Evolutionary conservation across 768 basidiomycete species (phyloP).

Genomic region (Botryobasidium botryosum): DNA sequence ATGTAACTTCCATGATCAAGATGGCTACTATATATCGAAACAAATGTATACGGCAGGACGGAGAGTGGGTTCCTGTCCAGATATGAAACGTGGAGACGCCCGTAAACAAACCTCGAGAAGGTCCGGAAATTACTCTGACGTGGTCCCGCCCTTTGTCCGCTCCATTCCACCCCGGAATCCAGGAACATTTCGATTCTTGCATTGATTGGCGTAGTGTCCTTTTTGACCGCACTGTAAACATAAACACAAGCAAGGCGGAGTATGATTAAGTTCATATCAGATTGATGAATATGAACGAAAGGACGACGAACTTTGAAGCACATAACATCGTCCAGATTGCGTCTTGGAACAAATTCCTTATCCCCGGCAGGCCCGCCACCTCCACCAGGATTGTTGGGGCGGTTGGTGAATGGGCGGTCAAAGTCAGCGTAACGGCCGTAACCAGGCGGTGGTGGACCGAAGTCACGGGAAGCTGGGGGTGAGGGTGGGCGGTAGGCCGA

Average conservation of each 20-base stretch:
- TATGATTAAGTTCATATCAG: background rate
- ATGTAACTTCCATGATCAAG: no score
- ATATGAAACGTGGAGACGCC: no score
- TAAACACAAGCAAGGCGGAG: slow-evolving; percentile 4
- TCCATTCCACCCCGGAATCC: slow-evolving; percentile 79
- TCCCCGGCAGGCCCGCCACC: slow-evolving; percentile 15
- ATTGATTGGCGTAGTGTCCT: slow-evolving; percentile 92
- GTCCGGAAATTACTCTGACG: no score
- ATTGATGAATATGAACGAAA: background rate
- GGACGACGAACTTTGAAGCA: slow-evolving; percentile 54
- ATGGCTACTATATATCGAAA: no score
- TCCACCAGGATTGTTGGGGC: slow-evolving; percentile 15
- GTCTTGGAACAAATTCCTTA: slow-evolving; percentile 29
- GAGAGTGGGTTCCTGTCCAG: no score
- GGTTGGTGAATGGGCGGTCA: slow-evolving; percentile 27
- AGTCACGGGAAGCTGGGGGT: slow-evolving; percentile 55
- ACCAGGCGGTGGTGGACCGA: slow-evolving; percentile 84
- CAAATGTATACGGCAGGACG: no score
- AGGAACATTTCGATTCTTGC: slow-evolving; percentile 77
- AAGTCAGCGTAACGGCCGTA: slow-evolving; percentile 73
- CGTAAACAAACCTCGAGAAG: no score
- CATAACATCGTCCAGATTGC: slow-evolving; percentile 68
- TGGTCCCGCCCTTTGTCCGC: no score
- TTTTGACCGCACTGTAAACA: slow-evolving; percentile 71
- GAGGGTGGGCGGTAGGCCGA: slow-evolving; percentile 65